These are phyloP conservation scores for Alternaria burnsii DNA, from an alignment of 2,329 filamentous ascomycete genomes.

Conservation along the genomic window DNA sequence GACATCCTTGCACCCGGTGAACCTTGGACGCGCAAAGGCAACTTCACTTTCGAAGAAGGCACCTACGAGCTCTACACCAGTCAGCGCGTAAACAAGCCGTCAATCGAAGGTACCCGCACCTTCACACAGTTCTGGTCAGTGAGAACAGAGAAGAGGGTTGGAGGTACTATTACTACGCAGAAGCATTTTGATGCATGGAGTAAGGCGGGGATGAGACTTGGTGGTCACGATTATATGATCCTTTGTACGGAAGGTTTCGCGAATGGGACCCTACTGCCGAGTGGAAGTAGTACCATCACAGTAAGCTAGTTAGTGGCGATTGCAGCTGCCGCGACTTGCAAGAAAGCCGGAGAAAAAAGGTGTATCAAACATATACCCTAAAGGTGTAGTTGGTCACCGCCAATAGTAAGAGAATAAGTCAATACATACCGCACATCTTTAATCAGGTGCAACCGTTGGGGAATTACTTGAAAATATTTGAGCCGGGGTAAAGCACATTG, in stretches of 20 bases:
- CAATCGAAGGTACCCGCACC: conserved; percentile 61
- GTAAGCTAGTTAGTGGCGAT: conserved; percentile 7
- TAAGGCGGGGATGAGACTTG: conserved; percentile 16
- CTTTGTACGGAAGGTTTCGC: conserved; percentile 14
- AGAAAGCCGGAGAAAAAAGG: background rate
- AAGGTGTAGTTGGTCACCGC: background rate
- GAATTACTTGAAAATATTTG: background rate
- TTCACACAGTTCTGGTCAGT: conserved; percentile 65
- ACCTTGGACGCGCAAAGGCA: conserved; percentile 51
- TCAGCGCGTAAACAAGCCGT: conserved; percentile 59
- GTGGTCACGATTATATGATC: conserved; percentile 19
- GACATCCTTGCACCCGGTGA: conserved; percentile 53
- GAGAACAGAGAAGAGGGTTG: conserved; percentile 57
- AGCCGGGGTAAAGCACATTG: background rate
- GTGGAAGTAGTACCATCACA: conserved; percentile 16
- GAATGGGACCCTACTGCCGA: conserved; percentile 13
- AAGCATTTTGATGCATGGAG: conserved; percentile 43
- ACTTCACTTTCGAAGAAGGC: conserved; percentile 60
- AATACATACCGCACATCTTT: background rate
- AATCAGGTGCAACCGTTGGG: background rate
- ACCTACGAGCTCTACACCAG: conserved; percentile 59
- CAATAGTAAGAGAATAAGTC: background rate
- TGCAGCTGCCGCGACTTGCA: background rate
- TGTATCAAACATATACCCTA: background rate
- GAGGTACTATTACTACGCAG: conserved; percentile 49